These are phyloP conservation scores for Candida piceae DNA, from an alignment of 805 yeast genomes.

Conservation along the genomic window DNA sequence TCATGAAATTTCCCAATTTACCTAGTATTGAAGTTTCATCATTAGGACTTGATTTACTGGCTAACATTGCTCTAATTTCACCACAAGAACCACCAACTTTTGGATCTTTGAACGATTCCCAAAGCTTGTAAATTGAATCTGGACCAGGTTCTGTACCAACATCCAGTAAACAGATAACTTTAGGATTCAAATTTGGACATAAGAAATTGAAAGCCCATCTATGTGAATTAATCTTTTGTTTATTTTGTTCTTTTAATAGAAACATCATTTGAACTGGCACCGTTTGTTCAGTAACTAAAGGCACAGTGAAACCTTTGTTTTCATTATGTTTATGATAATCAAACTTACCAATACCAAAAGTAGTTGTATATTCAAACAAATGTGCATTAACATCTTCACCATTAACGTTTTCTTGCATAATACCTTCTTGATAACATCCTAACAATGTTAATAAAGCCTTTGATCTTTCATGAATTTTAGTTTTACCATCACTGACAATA, in stretches of 20 bases:
- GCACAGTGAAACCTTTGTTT: constrained; percentile 43
- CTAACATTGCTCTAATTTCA: constrained; percentile 74
- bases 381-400: constrained; percentile 79
- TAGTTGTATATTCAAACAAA: constrained; percentile 87
- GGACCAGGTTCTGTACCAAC: constrained; percentile 92
- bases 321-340: constrained; percentile 47
- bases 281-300: constrained; percentile 54
- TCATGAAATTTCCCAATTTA: constrained; percentile 29
- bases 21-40: constrained; percentile 24
- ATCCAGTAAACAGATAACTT: constrained; percentile 76
- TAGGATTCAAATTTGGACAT: constrained; percentile 76
- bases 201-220: constrained; percentile 95
- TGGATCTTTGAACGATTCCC: constrained; percentile 78
- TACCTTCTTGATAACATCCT: constrained; percentile 92
- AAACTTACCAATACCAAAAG: constrained; percentile 62
- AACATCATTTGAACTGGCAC: constrained; percentile 85
- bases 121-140: constrained; percentile 80
- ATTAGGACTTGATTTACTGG: constrained; percentile 26
- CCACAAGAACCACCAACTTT: constrained; percentile 97
- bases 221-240: constrained; percentile 89
- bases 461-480: constrained; percentile 72
- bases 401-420: constrained; percentile 85
- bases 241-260: constrained; percentile 83
- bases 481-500: constrained; percentile 87
- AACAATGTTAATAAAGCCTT: constrained; percentile 75